Percentiles rank a stretch among this genome's conserved stretches.
Evolutionary conservation across 2,329 filamentous ascomycete genomes (phyloP).

Genomic region (Juglanconis oblonga): DNA sequence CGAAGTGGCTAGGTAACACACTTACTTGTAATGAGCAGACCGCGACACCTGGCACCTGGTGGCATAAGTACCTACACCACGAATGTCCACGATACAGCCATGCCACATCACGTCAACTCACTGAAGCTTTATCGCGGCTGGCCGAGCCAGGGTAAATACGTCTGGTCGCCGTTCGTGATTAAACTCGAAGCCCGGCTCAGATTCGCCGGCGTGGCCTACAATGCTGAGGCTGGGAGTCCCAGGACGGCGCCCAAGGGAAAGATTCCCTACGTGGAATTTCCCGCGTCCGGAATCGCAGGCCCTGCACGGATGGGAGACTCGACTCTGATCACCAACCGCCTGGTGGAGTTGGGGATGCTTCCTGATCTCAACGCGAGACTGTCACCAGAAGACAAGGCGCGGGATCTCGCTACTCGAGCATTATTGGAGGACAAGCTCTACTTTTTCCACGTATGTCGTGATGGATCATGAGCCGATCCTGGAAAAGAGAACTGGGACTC

Average conservation of each 20-base stretch:
- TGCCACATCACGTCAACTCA: not conserved
- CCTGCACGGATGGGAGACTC: constrained; percentile 45
- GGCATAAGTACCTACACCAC: not conserved
- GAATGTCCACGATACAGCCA: not conserved
- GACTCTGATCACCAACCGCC: constrained; percentile 47
- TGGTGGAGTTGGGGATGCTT: constrained; percentile 40
- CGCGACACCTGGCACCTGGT: not conserved
- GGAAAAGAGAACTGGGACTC: not conserved
- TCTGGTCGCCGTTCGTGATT: constrained; percentile 61
- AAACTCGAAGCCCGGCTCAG: constrained; percentile 63
- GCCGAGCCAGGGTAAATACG: constrained; percentile 36
- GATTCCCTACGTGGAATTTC: constrained; percentile 53
- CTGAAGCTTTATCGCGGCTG: constrained; percentile 51
- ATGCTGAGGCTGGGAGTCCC: constrained; percentile 40
- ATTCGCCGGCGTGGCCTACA: constrained; percentile 47
- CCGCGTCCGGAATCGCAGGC: not conserved
- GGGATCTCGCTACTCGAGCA: constrained; percentile 51
- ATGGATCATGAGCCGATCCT: not conserved
- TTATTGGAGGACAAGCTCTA: constrained; percentile 60
- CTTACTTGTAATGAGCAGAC: not conserved
- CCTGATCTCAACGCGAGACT: constrained; percentile 48
- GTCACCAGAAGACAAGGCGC: constrained; percentile 33
- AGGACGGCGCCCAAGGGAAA: constrained; percentile 52
- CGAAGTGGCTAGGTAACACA: no score
- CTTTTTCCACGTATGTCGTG: constrained; percentile 48